Percentiles rank a stretch among this genome's conserved stretches.
These are phyloP conservation scores for Ceratocystis alfenasii DNA, from an alignment of 2,329 filamentous ascomycete genomes.

Conservation along the genomic window DNA sequence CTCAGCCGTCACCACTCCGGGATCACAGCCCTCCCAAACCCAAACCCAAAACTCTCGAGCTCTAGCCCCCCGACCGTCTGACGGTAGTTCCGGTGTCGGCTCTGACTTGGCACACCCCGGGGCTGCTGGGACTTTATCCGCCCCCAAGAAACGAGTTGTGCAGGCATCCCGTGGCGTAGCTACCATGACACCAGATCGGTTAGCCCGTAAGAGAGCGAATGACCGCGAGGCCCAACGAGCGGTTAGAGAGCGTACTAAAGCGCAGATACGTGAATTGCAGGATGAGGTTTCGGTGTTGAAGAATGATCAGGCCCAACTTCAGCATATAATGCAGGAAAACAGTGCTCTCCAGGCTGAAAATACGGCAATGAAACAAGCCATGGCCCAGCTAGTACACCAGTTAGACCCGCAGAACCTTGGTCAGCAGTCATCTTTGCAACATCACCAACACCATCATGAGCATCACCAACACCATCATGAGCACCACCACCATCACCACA, in stretches of 20 bases:
- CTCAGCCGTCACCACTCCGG: neutral
- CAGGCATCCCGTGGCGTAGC: slow-evolving; percentile 32
- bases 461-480: slow-evolving; percentile 17
- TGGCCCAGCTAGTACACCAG: slow-evolving; percentile 20
- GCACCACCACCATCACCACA: slow-evolving; percentile 17
- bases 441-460: slow-evolving; percentile 16
- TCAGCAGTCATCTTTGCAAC: neutral
- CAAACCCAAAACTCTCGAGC: slow-evolving; percentile 14
- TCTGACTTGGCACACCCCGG: slow-evolving; percentile 14
- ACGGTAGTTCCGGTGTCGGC: neutral
- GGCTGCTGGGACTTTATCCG: slow-evolving; percentile 18
- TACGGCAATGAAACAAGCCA: slow-evolving; percentile 53
- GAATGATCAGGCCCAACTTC: slow-evolving; percentile 46
- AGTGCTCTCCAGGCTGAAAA: slow-evolving; percentile 69
- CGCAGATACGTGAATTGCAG: slow-evolving; percentile 58
- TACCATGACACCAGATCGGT: slow-evolving; percentile 60
- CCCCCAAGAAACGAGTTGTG: slow-evolving; percentile 13
- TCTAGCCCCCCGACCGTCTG: slow-evolving; percentile 18
- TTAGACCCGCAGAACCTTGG: slow-evolving; percentile 17
- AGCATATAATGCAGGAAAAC: slow-evolving; percentile 62
- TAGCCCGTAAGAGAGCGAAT: slow-evolving; percentile 54
- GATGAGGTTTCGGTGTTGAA: slow-evolving; percentile 21
- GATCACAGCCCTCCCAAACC: neutral
- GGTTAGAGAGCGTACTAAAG: slow-evolving; percentile 70
- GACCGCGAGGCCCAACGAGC: slow-evolving; percentile 72